Conservation (phyloP, 2,329 filamentous ascomycete genomes). For the Akanthomyces muscarius region DNA sequence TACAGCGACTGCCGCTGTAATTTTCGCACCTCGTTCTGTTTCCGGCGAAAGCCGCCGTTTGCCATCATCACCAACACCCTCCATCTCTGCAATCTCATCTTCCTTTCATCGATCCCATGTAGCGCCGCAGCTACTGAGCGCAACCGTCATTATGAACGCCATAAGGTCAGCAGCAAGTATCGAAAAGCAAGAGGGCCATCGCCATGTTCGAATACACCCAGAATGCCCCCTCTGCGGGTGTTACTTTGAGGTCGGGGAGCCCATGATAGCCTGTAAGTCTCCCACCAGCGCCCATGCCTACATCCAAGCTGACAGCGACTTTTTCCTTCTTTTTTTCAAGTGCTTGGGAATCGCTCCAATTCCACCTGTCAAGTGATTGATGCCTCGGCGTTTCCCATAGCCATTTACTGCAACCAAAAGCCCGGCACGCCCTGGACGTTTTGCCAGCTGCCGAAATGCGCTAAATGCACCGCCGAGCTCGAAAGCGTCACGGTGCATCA, state of each 20-base stretch:
- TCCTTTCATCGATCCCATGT: background rate
- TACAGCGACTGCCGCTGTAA: too few relatives aligned
- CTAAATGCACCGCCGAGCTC: conserved; percentile 1
- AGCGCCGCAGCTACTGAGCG: background rate
- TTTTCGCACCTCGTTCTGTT: too few relatives aligned
- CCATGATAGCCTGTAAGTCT: conserved; percentile 11
- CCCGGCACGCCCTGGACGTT: conserved; percentile 5
- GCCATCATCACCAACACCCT: background rate
- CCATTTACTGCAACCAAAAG: conserved; percentile 13
- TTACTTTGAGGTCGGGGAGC: conserved; percentile 10
- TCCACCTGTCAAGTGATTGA: conserved; percentile 3
- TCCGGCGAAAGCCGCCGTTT: background rate
- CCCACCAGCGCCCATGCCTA: too few relatives aligned
- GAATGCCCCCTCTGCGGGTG: conserved; percentile 11
- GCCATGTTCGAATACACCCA: conserved; percentile 14
- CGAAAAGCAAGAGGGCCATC: conserved; percentile 2
- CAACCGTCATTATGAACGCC: background rate
- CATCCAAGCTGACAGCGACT: background rate
- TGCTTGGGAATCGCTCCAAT: conserved; percentile 5
- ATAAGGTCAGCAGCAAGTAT: background rate
- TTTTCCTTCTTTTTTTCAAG: background rate
- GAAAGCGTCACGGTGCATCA: conserved; percentile 8
- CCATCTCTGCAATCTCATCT: background rate
- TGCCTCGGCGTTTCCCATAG: conserved; percentile 11
- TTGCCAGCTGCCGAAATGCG: conserved; percentile 7